Conservation (phyloP, 2,329 filamentous ascomycete species). For the Monilinia fructigena region DNA sequence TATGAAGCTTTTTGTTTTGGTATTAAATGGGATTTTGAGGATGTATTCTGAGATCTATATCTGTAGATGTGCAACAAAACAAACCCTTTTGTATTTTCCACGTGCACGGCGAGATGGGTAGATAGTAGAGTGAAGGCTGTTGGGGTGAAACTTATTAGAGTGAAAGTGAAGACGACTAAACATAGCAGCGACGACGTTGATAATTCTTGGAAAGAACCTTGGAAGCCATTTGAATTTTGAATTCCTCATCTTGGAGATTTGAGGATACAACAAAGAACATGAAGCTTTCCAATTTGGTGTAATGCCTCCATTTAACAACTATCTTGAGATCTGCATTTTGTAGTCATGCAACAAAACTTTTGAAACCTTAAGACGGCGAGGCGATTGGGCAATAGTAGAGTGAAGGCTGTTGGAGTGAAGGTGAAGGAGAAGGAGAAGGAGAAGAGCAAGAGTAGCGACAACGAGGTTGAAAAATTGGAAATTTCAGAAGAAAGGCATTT, state of each 20-base stretch:
- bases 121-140: background rate
- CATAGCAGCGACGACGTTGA: background rate
- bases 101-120: background rate
- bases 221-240: background rate
- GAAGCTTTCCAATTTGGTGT: background rate
- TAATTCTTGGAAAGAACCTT: background rate
- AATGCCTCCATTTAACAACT: background rate
- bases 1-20: too few relatives aligned
- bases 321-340: background rate
- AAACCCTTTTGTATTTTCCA: background rate
- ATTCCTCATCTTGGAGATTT: background rate
- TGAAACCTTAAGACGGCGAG: background rate
- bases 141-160: background rate
- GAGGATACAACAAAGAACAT: background rate
- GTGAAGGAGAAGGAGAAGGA: background rate
- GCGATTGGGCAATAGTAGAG: background rate
- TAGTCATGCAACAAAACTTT: background rate
- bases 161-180: background rate
- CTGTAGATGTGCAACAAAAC: too few relatives aligned
- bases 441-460: too few relatives aligned
- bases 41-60: too few relatives aligned
- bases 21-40: too few relatives aligned
- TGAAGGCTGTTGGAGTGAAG: background rate
- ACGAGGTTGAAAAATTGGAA: background rate
- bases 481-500: background rate